Evolutionary conservation across 2,329 filamentous ascomycete genomes (phyloP).

Genomic region (Aspergillus sp.): DNA sequence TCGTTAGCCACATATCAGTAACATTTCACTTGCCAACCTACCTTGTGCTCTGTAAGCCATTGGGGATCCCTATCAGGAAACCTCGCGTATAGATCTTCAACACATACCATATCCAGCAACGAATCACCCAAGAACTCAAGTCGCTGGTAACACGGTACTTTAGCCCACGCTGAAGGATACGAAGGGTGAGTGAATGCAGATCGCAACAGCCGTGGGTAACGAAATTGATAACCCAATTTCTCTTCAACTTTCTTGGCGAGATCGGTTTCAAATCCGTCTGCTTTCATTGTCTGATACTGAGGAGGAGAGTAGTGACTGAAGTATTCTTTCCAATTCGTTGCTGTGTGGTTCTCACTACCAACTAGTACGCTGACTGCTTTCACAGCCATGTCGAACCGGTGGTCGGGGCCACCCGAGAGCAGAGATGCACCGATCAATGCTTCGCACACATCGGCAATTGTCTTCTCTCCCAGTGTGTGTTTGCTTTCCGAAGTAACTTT

Average conservation of each 20-base stretch:
- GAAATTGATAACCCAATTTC: constrained; percentile 61
- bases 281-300: constrained; percentile 57
- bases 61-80: constrained; percentile 80
- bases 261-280: constrained; percentile 62
- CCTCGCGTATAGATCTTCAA: constrained; percentile 71
- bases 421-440: constrained; percentile 83
- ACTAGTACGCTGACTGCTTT: constrained; percentile 57
- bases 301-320: constrained; percentile 61
- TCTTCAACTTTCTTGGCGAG: constrained; percentile 59
- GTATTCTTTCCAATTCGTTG: constrained; percentile 67
- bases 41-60: constrained; percentile 95
- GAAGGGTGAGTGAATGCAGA: constrained; percentile 88
- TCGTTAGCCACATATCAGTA: no score
- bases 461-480: constrained; percentile 77
- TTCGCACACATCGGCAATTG: constrained; percentile 89
- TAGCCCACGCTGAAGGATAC: constrained; percentile 65
- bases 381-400: constrained; percentile 54
- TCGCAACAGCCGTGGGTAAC: constrained; percentile 65
- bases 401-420: constrained; percentile 46
- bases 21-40: constrained; percentile 13
- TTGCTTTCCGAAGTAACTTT: constrained; percentile 35
- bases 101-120: constrained; percentile 75
- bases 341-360: constrained; percentile 60
- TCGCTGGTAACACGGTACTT: constrained; percentile 81
- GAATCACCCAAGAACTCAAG: constrained; percentile 90